Evolutionary conservation across 805 yeast genomes (phyloP).

Genomic region (Yamadazyma ubonensis): DNA sequence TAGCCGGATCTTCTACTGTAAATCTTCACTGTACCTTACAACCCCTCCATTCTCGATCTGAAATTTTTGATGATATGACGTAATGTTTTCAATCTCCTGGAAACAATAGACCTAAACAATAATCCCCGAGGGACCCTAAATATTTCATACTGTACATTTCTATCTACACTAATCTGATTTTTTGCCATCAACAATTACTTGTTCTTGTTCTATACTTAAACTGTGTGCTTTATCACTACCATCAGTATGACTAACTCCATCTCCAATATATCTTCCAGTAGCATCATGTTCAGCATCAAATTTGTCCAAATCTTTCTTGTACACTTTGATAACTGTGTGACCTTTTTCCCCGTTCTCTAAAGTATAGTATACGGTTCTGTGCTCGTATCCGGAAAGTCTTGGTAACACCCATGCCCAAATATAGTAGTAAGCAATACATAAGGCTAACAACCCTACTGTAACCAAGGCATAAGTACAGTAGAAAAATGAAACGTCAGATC

Average conservation of each 20-base stretch:
- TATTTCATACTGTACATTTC: too few species aligned
- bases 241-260: not conserved
- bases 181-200: not conserved
- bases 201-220: not conserved
- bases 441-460: constrained; percentile 31
- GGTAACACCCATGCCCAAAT: constrained; percentile 40
- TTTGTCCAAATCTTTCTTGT: constrained; percentile 22
- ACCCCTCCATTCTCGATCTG: too few species aligned
- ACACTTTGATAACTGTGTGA: constrained; percentile 38
- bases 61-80: not conserved
- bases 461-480: constrained; percentile 43
- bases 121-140: too few species aligned
- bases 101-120: too few species aligned
- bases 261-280: constrained; percentile 3
- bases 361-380: constrained; percentile 27
- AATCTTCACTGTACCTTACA: too few species aligned
- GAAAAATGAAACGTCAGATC: constrained; percentile 43
- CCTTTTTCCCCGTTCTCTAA: constrained; percentile 41
- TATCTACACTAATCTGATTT: not conserved
- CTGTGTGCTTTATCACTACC: not conserved
- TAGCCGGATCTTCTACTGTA: too few species aligned
- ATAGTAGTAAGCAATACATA: constrained; percentile 34
- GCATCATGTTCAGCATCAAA: constrained; percentile 5
- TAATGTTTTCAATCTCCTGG: too few species aligned
- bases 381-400: constrained; percentile 27